Evolutionary conservation across 2,329 filamentous ascomycete genomes (phyloP).

Genomic region (Nigrospora oryzae): DNA sequence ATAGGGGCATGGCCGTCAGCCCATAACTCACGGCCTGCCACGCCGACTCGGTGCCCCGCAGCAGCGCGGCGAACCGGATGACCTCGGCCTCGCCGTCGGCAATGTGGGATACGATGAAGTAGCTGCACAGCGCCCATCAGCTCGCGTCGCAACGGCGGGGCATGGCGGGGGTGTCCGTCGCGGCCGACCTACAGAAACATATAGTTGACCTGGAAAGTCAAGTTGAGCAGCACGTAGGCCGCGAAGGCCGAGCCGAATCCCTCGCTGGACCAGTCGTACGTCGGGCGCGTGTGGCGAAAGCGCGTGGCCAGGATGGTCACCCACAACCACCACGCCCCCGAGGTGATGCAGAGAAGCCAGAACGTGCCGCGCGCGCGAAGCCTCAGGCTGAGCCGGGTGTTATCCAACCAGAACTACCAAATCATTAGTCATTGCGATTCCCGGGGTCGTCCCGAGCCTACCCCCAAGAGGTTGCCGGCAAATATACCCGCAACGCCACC

Average conservation of each 20-base stretch:
- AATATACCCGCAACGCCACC: conserved; percentile 60
- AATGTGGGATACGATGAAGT: conserved; percentile 62
- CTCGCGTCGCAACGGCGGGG: not conserved
- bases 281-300: conserved; percentile 47
- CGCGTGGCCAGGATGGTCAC: conserved; percentile 55
- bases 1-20: conserved; percentile 49
- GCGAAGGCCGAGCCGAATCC: conserved; percentile 61
- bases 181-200: conserved; percentile 48
- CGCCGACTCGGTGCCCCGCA: conserved; percentile 64
- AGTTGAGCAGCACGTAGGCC: conserved; percentile 58
- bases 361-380: conserved; percentile 47
- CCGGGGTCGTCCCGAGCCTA: conserved; percentile 17
- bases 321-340: conserved; percentile 69
- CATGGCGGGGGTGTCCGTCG: too few relatives aligned
- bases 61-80: conserved; percentile 57
- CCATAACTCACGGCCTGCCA: conserved; percentile 69
- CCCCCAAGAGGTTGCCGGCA: conserved; percentile 57
- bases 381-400: conserved; percentile 43
- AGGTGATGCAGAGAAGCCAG: conserved; percentile 41
- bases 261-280: conserved; percentile 55
- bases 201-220: conserved; percentile 67
- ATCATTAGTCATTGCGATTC: too few relatives aligned
- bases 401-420: conserved; percentile 46
- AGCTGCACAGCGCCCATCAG: conserved; percentile 27
- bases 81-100: conserved; percentile 54